Base-by-base conservation (phyloP, 768 basidiomycete species). In the Zangia roseola region DNA sequence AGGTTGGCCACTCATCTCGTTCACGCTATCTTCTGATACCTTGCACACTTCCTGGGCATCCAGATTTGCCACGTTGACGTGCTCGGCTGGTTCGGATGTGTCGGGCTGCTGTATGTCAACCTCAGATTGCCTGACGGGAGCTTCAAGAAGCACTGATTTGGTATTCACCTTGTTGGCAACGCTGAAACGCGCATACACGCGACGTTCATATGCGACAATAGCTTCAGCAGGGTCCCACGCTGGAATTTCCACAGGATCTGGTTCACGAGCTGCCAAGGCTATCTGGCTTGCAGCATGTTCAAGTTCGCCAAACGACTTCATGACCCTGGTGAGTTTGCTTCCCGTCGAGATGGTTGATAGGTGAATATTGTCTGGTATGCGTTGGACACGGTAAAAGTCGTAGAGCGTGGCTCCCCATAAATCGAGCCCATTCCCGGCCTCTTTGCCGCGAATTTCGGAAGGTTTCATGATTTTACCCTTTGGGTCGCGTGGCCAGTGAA, bases 321-420 rank as follows among this genome's bases (percentile, higher is more conserved):
- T 54, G 20, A 51, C 56, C 13, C 47, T 46, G 7, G 53, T 43
- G 21, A 65, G 48, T 31, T 45, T 65, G 40, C 65, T 67, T n/a
- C 58, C 58, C 2, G 61, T 49, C 4, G 49, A 50, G 40, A 53
- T 53, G 23, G 48, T 56, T 9, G 42, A 6, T 3, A 6, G 34
- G 3, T 45, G 19, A 2, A 6, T 0, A 14, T 0, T 30, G 26
- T 12, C 8, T 4, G 57, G 57, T 13, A 54, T 14, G 24, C 52
- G 30, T 25, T 36, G 40, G 43, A 59, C 34, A 49, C 31, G n/a
- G 40, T 56, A 67, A 47, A 67, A 68, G 40, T 67, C 65, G 38
- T 57, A 61, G 25, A 67, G 59, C 2, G 66, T 67, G 0, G 63
- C 63, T 5, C 61, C 66, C 65, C 65, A 67, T 17, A 54, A 17